Evolutionary conservation across 192 early-diverging fungal genomes (phyloP).

Genomic region (Martensiomyces pterosporus): DNA sequence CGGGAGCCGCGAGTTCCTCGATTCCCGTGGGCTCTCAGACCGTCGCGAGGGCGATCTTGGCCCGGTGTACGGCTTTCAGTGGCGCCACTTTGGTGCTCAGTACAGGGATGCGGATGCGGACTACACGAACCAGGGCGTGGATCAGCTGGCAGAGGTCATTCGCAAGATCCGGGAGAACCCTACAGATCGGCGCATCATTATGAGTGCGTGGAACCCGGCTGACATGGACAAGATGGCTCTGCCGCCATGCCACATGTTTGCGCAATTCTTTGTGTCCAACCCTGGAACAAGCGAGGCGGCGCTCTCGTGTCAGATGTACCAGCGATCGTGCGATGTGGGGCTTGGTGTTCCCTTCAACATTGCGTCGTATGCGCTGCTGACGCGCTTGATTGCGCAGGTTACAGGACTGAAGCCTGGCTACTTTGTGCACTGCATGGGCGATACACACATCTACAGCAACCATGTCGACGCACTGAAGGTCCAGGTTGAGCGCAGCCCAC

Average conservation of each 20-base stretch:
- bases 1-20: slow-evolving; percentile 86
- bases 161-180: slow-evolving; percentile 80
- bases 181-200: slow-evolving; percentile 84
- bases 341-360: slow-evolving; percentile 99
- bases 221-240: slow-evolving; percentile 87
- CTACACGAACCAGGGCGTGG: slow-evolving; percentile 88
- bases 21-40: slow-evolving; percentile 69
- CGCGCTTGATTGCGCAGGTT: slow-evolving; percentile 84
- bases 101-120: slow-evolving; percentile 80
- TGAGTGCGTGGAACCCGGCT: slow-evolving; percentile 97
- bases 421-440: slow-evolving; percentile 93
- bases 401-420: slow-evolving; percentile 75
- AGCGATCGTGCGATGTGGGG: slow-evolving; percentile 92
- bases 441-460: slow-evolving; percentile 91
- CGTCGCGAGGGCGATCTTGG: slow-evolving; percentile 86
- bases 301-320: slow-evolving; percentile 93
- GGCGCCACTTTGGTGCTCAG: slow-evolving; percentile 96
- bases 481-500: slow-evolving; percentile 74
- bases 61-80: slow-evolving; percentile 97
- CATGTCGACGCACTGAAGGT: slow-evolving; percentile 80
- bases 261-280: slow-evolving; percentile 92
- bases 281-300: slow-evolving; percentile 51
- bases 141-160: slow-evolving; percentile 87
- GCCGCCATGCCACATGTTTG: slow-evolving; percentile 96
- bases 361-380: slow-evolving; percentile 91